Conservation (phyloP, 1,284 basidiomycete species). For the Microbotryum violaceum region DNA sequence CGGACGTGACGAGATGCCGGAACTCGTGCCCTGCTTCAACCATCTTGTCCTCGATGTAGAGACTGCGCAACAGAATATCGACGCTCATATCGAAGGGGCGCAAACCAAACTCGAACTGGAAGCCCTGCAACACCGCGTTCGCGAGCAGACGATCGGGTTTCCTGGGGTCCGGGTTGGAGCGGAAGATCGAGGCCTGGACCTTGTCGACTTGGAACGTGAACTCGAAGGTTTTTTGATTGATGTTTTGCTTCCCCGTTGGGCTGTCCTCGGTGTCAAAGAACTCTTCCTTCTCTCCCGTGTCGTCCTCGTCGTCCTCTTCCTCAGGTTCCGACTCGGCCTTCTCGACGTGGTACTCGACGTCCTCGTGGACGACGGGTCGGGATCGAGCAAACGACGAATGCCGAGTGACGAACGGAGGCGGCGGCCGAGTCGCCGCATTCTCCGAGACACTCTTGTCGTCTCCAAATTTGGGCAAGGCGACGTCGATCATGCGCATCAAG, state of each 20-base stretch:
- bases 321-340: constrained; percentile 26
- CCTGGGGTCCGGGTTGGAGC: constrained; percentile 49
- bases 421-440: constrained; percentile 10
- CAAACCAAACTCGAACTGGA: constrained; percentile 64
- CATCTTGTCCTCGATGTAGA: constrained; percentile 57
- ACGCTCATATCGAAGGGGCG: constrained; percentile 83
- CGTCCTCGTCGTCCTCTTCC: constrained; percentile 30
- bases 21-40: constrained; percentile 52
- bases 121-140: constrained; percentile 70
- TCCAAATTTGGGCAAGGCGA: constrained; percentile 78
- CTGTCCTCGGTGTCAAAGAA: constrained; percentile 72
- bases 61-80: constrained; percentile 63
- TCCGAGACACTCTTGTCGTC: constrained; percentile 44
- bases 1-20: constrained; percentile 68
- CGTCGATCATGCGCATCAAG: constrained; percentile 86
- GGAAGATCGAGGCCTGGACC: constrained; percentile 75
- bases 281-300: constrained; percentile 48
- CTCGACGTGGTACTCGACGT: constrained; percentile 47
- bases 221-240: constrained; percentile 80
- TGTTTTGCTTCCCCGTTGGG: constrained; percentile 51
- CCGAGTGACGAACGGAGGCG: background rate
- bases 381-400: constrained; percentile 25
- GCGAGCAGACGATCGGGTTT: constrained; percentile 66
- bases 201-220: constrained; percentile 82
- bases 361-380: constrained; percentile 45